Evolutionary conservation across 257 asterid species (phyloP).

Genomic region (Lycium ferocissimum): DNA sequence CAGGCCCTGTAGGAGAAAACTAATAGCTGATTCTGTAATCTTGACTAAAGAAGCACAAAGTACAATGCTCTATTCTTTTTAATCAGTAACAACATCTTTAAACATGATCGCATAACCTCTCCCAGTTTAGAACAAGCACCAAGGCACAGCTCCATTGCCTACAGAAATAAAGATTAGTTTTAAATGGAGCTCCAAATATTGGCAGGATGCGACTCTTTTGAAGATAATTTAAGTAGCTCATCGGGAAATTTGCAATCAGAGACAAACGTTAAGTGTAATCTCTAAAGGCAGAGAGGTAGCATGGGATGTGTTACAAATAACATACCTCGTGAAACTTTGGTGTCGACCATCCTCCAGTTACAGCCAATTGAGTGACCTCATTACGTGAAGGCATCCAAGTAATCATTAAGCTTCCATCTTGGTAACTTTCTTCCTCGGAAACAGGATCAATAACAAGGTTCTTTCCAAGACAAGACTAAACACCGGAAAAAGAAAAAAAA

Average conservation of each 20-base stretch:
- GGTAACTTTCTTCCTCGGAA: conserved; percentile 81
- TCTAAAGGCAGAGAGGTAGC: not conserved
- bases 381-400: conserved; percentile 90
- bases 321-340: conserved; percentile 81
- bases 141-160: conserved; percentile 89
- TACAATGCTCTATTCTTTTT: conserved; percentile 43
- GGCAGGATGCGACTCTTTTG: too few relatives aligned
- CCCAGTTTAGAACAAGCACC: conserved; percentile 94
- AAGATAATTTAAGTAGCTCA: too few relatives aligned
- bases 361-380: conserved; percentile 83
- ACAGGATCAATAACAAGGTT: conserved; percentile 83
- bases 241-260: too few relatives aligned
- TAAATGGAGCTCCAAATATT: too few relatives aligned
- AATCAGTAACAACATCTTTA: conserved; percentile 63
- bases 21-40: too few relatives aligned
- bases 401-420: conserved; percentile 80
- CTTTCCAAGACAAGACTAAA: conserved; percentile 78
- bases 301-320: not conserved
- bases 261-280: not conserved
- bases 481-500: not conserved
- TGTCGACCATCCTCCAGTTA: conserved; percentile 94
- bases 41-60: not conserved
- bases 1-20: too few relatives aligned
- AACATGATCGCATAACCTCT: conserved; percentile 76
- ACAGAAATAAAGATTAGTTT: conserved; percentile 33